Evolutionary conservation across 169 alveolate species (phyloP), one percentile per base, ranked within the genome.

Genomic region (Plasmodium coatneyi): DNA sequence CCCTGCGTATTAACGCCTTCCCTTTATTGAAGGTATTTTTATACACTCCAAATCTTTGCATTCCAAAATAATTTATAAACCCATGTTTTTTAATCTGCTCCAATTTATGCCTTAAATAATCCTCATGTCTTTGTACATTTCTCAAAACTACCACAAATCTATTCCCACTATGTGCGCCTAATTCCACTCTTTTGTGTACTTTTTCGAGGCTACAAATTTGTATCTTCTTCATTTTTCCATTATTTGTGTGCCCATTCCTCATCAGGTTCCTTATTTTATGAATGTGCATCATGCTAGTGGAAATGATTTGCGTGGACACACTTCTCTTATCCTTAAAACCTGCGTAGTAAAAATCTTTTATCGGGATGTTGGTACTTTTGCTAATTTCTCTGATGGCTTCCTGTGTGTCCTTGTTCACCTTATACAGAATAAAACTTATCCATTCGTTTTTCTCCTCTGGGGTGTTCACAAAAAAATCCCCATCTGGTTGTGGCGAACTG

Each of bases 241-340:
- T 1, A 66, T 66, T 25, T 6, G 41, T 71, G 3, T 70, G 16
- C 39, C 54, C 82, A 28, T 34, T 66, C 22, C 74, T 46, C 82
- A 46, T 82, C 30, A 91, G 22, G 78, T 28, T 14, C 28, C 30
- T 16, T 30, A 91, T 19, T 71, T 91, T 71, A 70, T 16, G 43
- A 22, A 70, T 6, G 49, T 91, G 41, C 16, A 19, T 70, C 12
- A 41, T 12, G 16, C 56, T 74, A 14, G 92, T 91, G 54, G 92
- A 43, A 41, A 91, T 81, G 52, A 91, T 71, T 41, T 91, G 95
- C 71, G 92, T 91, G 10, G 95, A 91, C 54, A 91, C 92, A 36
- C 95, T 91, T 36, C 95, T 91, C 71, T 91, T 91, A 60, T 91
- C 95, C 49, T 91, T 91, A 66, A 91, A 91, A 16, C 95, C 95